A percentile compares a stretch with the other conserved stretches of the same genome.
Conservation (phyloP, 306 rosid species). For the Prunus kanzakura region DNA sequence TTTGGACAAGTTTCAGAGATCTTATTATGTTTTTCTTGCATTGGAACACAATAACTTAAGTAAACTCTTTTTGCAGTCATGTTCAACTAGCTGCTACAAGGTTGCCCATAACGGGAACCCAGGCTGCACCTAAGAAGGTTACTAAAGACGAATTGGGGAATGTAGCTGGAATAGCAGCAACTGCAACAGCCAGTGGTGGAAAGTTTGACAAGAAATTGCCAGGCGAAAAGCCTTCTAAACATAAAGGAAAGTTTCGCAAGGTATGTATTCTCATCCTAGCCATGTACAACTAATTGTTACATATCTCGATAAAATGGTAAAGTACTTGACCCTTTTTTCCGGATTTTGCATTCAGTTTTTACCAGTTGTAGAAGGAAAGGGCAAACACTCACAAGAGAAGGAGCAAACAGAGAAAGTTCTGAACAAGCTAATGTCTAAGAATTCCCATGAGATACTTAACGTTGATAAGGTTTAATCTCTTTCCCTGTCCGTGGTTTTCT, state of each 20-base stretch:
- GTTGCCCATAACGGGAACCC: conserved; percentile 92
- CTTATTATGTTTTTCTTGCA: background rate
- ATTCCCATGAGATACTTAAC: conserved; percentile 77
- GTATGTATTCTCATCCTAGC: conserved; percentile 31
- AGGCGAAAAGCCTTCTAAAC: conserved; percentile 78
- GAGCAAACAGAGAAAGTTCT: conserved; percentile 83
- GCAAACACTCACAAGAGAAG: conserved; percentile 58
- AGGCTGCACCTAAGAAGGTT: conserved; percentile 64
- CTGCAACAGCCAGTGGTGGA: conserved; percentile 94
- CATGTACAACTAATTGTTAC: background rate
- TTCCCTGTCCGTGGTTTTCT: background rate
- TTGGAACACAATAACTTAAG: background rate
- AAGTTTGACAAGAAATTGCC: conserved; percentile 86
- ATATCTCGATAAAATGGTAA: background rate
- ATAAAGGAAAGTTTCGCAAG: conserved; percentile 86
- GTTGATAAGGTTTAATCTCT: conserved; percentile 57
- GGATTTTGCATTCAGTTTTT: conserved; percentile 54
- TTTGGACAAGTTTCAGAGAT: background rate
- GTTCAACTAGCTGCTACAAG: conserved; percentile 85
- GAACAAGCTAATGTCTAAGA: conserved; percentile 79
- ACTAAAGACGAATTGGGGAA: conserved; percentile 70
- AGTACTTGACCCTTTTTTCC: conserved; percentile 6
- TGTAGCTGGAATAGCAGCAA: conserved; percentile 87
- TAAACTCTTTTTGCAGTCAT: conserved; percentile 53
- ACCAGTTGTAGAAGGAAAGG: conserved; percentile 78